Evolutionary conservation across 345 rosid species (phyloP).

Genomic region (Odontarrhena argentea): DNA sequence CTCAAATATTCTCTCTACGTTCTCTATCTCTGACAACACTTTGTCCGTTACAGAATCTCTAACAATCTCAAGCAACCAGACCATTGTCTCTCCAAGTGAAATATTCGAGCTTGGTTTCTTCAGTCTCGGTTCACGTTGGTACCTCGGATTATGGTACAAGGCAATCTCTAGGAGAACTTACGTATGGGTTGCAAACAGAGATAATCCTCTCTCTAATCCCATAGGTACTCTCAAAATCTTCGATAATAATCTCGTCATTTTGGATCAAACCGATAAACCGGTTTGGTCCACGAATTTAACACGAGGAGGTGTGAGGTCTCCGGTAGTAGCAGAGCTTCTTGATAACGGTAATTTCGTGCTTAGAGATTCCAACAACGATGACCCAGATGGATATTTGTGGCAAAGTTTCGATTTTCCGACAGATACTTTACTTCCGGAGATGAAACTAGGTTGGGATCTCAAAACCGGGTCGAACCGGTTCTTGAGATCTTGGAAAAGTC

Average conservation of each 20-base stretch:
- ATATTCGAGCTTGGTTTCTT: constrained; percentile 82
- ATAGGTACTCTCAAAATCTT: constrained; percentile 51
- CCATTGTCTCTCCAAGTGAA: constrained; percentile 58
- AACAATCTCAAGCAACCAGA: constrained; percentile 44
- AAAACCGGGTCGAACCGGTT: constrained; percentile 46
- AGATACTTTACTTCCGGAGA: constrained; percentile 71
- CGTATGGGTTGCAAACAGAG: constrained; percentile 96
- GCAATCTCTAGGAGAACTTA: constrained; percentile 50
- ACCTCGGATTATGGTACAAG: constrained; percentile 85
- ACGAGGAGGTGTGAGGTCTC: constrained; percentile 32
- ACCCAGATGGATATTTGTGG: constrained; percentile 48
- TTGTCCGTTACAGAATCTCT: constrained; percentile 49
- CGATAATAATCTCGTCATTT: constrained; percentile 46
- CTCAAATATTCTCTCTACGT: constrained; percentile 42
- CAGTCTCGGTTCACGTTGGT: constrained; percentile 52
- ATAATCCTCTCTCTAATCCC: constrained; percentile 57
- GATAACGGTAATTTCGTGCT: constrained; percentile 74
- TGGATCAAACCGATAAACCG: constrained; percentile 29
- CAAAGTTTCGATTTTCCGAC: constrained; percentile 86
- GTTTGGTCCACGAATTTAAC: constrained; percentile 66
- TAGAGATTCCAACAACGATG: constrained; percentile 40
- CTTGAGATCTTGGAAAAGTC: constrained; percentile 59
- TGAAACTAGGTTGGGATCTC: constrained; percentile 86
- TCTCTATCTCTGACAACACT: constrained; percentile 49
- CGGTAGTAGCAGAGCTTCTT: constrained; percentile 57